Evolutionary conservation across 345 rosid species (phyloP).

Genomic region (Adansonia digitata): DNA sequence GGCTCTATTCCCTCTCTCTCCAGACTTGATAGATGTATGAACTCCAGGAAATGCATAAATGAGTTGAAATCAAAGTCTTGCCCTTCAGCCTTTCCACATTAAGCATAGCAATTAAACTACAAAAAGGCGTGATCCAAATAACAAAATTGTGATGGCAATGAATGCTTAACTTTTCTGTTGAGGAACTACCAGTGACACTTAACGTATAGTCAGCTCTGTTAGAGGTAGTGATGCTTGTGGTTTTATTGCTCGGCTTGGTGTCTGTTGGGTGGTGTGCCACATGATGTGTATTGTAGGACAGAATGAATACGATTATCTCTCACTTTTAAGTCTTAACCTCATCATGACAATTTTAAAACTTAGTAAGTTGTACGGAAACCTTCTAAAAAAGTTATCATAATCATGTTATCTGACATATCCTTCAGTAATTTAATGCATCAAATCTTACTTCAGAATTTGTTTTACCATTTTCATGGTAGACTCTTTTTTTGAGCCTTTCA

Average conservation of each 20-base stretch:
- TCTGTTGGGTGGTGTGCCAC: background rate
- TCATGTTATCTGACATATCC: background rate
- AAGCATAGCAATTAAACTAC: no score
- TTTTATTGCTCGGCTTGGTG: background rate
- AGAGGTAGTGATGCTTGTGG: slow-evolving; percentile 1
- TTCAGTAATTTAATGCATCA: background rate
- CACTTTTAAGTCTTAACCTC: background rate
- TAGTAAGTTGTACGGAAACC: background rate
- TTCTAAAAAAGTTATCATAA: no score
- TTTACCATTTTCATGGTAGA: background rate
- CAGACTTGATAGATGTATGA: background rate
- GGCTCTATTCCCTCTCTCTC: background rate
- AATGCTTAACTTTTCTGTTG: slow-evolving; percentile 2
- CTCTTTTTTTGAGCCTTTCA: background rate
- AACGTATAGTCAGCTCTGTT: background rate
- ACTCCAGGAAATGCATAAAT: background rate
- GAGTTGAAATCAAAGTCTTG: background rate
- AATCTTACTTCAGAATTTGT: background rate
- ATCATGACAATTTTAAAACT: background rate
- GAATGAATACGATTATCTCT: background rate
- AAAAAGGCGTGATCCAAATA: background rate
- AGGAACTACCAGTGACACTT: background rate
- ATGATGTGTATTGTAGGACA: background rate
- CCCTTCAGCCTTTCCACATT: no score
- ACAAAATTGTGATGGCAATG: background rate